Base-by-base conservation (phyloP, 495 filamentous ascomycete species). In the Talaromyces ruber region DNA sequence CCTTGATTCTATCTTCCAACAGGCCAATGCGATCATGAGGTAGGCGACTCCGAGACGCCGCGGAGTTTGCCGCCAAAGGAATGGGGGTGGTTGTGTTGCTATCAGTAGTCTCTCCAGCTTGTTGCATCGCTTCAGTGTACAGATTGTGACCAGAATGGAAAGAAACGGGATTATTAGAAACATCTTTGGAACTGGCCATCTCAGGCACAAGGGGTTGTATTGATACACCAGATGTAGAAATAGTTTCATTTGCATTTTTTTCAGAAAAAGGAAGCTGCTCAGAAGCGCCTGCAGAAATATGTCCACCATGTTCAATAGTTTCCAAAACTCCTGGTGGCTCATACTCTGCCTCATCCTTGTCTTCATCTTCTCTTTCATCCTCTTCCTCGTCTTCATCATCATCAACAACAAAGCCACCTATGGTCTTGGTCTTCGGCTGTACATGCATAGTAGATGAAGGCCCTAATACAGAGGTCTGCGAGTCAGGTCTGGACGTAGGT, bases 1-100 rank as follows among this genome's bases (percentile, higher is more conserved):
- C 90, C 63, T 85, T 85, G 68, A 97, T 88, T 63, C 93, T 82
- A 67, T 95, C 91, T 74, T 98, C 92, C 63, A 97, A 79, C 45
- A 93, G 87, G 11, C 91, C 89, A 65, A 96, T 81, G 59, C 81
- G 82, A 73, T 97, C 91, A 74, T 89, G 84, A 45, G 90, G 85
- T 60, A 92, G 77, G 57, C 88, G 85, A 62, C 82, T 74, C 67
- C 76, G 80, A 58, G 79, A 63, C 51, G 77, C 64, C 30, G 76
- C 71, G 25, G 68, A 58, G 63, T 66, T 63, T 65, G 80, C 69
- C 16, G 74, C 73, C 21, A 76, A 72, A 64, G 68, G 74, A 58
- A 70, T 64, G 62, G 76, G 69, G 55, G 71, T 77, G 66, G 71
- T 67, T 51, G 66, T 70, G 64, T 70, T 72, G 69, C 74, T 79